Base-by-base conservation (phyloP, 495 filamentous ascomycete species). In the Cladorrhinum samala region DNA sequence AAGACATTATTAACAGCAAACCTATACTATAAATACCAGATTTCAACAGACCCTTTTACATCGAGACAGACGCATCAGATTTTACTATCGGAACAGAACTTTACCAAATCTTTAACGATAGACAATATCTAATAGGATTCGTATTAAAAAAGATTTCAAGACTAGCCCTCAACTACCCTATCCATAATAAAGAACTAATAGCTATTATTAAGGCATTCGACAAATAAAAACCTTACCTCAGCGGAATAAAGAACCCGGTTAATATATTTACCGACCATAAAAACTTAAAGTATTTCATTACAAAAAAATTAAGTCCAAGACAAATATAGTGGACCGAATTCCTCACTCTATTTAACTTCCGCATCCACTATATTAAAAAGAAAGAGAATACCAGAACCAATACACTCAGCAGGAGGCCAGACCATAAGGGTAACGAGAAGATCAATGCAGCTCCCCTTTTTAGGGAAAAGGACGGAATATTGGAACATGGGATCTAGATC, bases 261-360 rank as follows among this genome's bases (percentile, higher is more conserved):
- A 5, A 45, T 19, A 18, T 45, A 5, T 45, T 20, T n/a, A 45
- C 42, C 3, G 42, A 45, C 19, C 42, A 45, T 18, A 3, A n/a
- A n/a, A 45, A 45, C 42, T 45, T 45, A n/a, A 45, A 45, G 42
- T 45, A 45, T n/a, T 45, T 43, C 14, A 8, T 43, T 8, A 43
- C 19, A 8, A 43, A 43, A 16, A 14, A 43, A 43, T 16, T 43
- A 16, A 43, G 19, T 43, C 19, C 14, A 43, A 16, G 40, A 16
- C 19, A 43, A 43, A 16, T 43, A 43, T 8, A 16, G n/a, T 43
- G 19, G 19, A 8, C 19, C 5, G 19, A 43, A 43, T 43, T 43
- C 40, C 19, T 43, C n/a, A 16, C 19, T 8, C 19, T 8, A 6
- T 43, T 43, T 16, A 43, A 43, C 19, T 43, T 43, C 40, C n/a